Base-by-base conservation (phyloP, 768 basidiomycete species). In the Punctularia strigosozonata region DNA sequence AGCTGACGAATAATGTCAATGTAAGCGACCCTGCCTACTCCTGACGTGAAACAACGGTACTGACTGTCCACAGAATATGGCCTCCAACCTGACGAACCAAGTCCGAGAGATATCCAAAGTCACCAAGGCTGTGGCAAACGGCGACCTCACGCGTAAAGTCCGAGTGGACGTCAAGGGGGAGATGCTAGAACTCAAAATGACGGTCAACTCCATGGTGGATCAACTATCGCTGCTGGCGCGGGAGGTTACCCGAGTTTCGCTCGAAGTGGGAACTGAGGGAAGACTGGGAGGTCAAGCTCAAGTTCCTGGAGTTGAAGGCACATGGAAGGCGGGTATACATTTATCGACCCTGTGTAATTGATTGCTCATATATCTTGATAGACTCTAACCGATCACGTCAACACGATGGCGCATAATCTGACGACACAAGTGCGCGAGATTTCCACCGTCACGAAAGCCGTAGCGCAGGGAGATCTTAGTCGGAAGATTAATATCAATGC, bases 201-300 rank as follows among this genome's bases (percentile, higher is more conserved):
- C 95, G 12, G 97, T 98, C 74, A 97, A 97, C 61, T 80, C 83
- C 57, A 79, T 78, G 77, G 76, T 78, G 48, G 76, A 75, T 46
- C 72, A 76, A 42, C 57, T 78, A 41, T 75, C 75, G 13, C 71
- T 75, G 48, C 81, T 82, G 54, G 80, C 79, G 36, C 70, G 73
- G 20, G 80, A 84, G 52, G 82, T 97, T 42, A 97, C 91, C 60
- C 86, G 94, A 52, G 94, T 99, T 38, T 95, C 95, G 2, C 68
- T 90, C 25, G 94, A 99, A 58, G 94, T 99, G 52, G 94, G 94
- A 33, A 97, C 94, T 12, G 91, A 97, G 53, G 94, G 95, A 14
- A 97, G 95, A 60, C 66, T 98, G 4, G 94, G 91, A 35, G 91
- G 91, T 14, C 91, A 95, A 55, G 91, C 91, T 0, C 73, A 68